A percentile compares a stretch with the other conserved stretches of the same genome.
These are phyloP conservation scores for Daedaleopsis nitida DNA, from an alignment of 768 basidiomycete species.

Conservation along the genomic window DNA sequence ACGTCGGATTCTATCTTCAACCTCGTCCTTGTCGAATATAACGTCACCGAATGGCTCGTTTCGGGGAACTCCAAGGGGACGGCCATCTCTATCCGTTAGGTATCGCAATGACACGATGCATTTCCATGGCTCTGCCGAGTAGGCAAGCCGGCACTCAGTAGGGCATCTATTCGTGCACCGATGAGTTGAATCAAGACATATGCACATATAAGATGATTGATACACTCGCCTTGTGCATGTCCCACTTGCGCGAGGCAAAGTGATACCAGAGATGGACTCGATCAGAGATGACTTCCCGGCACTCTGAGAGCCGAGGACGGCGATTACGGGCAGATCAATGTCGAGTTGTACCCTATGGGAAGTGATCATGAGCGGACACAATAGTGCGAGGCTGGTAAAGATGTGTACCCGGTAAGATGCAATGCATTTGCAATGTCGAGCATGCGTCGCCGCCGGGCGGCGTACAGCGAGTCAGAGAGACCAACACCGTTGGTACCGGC, in stretches of 20 bases:
- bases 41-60: constrained; percentile 31
- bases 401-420: constrained; percentile 64
- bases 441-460: constrained; percentile 47
- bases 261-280: constrained; percentile 75
- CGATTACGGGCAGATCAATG: constrained; percentile 73
- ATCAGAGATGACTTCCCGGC: constrained; percentile 80
- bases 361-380: constrained; percentile 18
- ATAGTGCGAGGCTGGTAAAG: too few species aligned
- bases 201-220: neutral
- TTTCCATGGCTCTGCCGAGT: constrained; percentile 32
- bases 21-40: constrained; percentile 52
- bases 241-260: constrained; percentile 68
- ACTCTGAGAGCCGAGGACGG: constrained; percentile 72
- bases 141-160: constrained; percentile 37
- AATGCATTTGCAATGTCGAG: constrained; percentile 63
- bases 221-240: constrained; percentile 67
- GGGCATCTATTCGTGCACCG: too few species aligned
- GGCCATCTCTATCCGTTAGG: constrained; percentile 29
- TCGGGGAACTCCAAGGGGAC: constrained; percentile 36
- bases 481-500: constrained; percentile 52
- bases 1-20: constrained; percentile 67
- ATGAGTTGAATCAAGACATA: too few species aligned
- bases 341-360: constrained; percentile 60
- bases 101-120: constrained; percentile 37
- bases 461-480: constrained; percentile 49